Evolutionary conservation across 768 basidiomycete genomes (phyloP), one percentile per base, ranked within the genome.

Genomic region (Kwoniella shandongensis): DNA sequence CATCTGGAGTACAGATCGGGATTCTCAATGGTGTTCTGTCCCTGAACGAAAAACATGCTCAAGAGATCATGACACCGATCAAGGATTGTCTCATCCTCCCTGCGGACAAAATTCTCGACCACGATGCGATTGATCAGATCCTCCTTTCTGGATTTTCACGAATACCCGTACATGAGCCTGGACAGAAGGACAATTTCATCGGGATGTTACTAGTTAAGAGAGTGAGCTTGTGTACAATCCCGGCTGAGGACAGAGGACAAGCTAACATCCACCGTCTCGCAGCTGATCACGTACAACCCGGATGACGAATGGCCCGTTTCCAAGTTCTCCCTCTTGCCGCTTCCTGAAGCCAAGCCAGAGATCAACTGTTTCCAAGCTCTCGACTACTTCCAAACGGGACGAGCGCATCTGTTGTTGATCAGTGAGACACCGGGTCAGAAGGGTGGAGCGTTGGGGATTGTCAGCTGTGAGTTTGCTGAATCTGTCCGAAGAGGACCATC

Each of bases 321-420:
- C 0, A 77, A 83, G 36, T 90, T 97, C 73, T 78, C 81, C 1
- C 81, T 98, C 0, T 85, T 88, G 0, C 86, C 94, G 25, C 77
- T 98, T 13, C 94, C 94, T 0, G 94, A 98, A 77, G 92, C 92
- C 4, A 80, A 80, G 39, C 90, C 91, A 0, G 82, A 83, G 10
- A 93, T 96, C 72, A 93, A 90, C 67, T 96, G 74, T 66, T 91
- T 96, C 80, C 91, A 97, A 73, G 91, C 91, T 0, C 77, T 97
- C 42, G 91, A 96, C 73, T 94, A 92, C 72, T 93, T 79, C 76
- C 94, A 96, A 81, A 93, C 92, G 0, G 94, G 94, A 1, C 85
- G 93, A 40, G 90, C 92, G 0, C 94, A 99, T 79, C 80, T 99
- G 48, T 79, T 97, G 12, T 78, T 99, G 27, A 83, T 99, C 36